Base-by-base conservation (phyloP, 805 yeast species). In the Candida peoriensis region DNA sequence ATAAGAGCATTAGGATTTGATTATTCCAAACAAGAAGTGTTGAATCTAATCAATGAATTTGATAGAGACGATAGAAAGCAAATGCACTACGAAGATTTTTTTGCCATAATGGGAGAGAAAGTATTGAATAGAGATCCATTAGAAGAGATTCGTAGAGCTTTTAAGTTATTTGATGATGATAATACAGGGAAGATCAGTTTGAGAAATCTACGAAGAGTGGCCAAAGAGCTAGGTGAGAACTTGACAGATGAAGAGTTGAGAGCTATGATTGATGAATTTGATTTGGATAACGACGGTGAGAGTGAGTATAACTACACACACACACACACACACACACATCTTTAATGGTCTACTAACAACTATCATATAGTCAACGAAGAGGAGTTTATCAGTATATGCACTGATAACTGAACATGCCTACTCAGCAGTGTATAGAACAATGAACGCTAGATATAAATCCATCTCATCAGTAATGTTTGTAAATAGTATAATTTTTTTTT, bases 201-300 rank as follows among this genome's bases (percentile, higher is more conserved):
- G 32, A 72, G 89, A 45, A 84, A 88, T 54, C 69, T 93, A 39
- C 76, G 94, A 57, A 72, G 93, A 41, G 95, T 90, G 2, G 93
- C 97, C 9, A 83, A 84, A 48, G 97, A 90, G 46, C 63, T 93
- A 38, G 97, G 96, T 3, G 98, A 93, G 58, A 84, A 81, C 48
- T 64, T 93, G 38, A 79, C 86, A 6, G 99, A 93, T 47, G 96
- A 87, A 39, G 98, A 93, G 54, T 66, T 93, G 33, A 72, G 84
- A 46, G 97, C 97, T 5, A 93, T 93, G 98, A 93, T 93, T 45
- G 96, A 89, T 42, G 97, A 90, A 58, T 93, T 93, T 55, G 99
- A 93, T 61, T 63, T 89, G 33, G 97, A 93, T 56, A 95, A 86
- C 37, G 97, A 93, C 58, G 97, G 97, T 33, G 96, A 85, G 46